These are phyloP conservation scores for Oryza officinalis DNA, from an alignment of 176 grass and related monocot genomes.

Conservation along the genomic window DNA sequence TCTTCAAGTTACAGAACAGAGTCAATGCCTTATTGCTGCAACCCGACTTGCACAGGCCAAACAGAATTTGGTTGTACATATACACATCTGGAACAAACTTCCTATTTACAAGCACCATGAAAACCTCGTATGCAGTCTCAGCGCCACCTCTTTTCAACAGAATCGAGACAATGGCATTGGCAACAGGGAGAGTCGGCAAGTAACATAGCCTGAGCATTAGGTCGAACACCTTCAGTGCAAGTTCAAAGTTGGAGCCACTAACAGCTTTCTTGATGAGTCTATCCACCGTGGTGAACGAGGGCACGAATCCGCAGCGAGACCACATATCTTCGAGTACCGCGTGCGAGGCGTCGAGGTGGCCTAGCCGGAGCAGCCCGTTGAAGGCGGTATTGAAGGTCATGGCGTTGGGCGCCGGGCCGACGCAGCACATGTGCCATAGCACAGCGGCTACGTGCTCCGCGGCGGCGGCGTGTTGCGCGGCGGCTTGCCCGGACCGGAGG, in stretches of 20 bases:
- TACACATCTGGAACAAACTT: not conserved
- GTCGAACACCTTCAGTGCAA: conserved; percentile 13
- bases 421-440: not conserved
- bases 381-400: not conserved
- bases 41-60: not conserved
- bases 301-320: not conserved
- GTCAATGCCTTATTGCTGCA: conserved; percentile 5
- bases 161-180: not conserved
- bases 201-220: conserved; percentile 13
- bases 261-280: not conserved
- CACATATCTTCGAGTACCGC: not conserved
- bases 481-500: not conserved
- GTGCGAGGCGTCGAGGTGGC: not conserved
- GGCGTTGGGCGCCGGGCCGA: not conserved
- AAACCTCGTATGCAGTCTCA: not conserved
- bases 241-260: not conserved
- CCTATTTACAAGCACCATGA: conserved; percentile 8
- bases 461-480: not conserved
- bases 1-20: conserved; percentile 37
- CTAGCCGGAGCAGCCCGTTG: not conserved
- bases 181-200: not conserved
- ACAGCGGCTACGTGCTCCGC: not conserved
- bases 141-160: not conserved
- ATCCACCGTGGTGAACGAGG: not conserved
- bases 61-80: not conserved